These are phyloP conservation scores for Schwanniomyces etchellsii DNA, from an alignment of 1,139 yeast genomes.

Conservation along the genomic window DNA sequence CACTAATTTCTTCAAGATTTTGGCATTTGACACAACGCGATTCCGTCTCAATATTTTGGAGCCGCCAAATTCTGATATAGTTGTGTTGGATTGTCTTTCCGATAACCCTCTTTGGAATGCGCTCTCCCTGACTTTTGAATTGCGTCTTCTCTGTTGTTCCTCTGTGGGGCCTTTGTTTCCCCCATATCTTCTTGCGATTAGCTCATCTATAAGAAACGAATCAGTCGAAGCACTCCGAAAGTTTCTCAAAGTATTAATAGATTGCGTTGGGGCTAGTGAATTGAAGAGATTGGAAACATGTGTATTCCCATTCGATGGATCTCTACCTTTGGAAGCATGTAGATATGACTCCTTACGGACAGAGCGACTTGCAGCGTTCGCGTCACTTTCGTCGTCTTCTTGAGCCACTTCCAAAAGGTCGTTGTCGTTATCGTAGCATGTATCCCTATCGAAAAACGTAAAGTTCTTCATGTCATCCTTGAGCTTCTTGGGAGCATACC, in stretches of 20 bases:
- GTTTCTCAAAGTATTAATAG: constrained; percentile 26
- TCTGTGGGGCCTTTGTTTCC: too few relatives aligned
- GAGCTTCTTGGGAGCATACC: constrained; percentile 10
- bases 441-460: constrained; percentile 27
- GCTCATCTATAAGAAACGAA: constrained; percentile 28
- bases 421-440: constrained; percentile 24
- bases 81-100: too few relatives aligned
- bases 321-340: constrained; percentile 1
- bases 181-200: constrained; percentile 22
- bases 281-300: constrained; percentile 4
- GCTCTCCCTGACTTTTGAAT: too few relatives aligned
- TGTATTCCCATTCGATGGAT: constrained; percentile 2
- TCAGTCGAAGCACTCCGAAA: constrained; percentile 32
- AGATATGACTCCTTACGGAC: constrained; percentile 19
- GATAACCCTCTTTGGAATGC: too few relatives aligned
- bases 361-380: constrained; percentile 15
- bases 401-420: constrained; percentile 19
- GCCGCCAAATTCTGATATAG: too few relatives aligned
- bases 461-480: constrained; percentile 24
- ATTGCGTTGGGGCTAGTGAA: constrained; percentile 13
- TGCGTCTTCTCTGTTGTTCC: too few relatives aligned
- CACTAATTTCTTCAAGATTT: background rate
- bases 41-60: background rate
- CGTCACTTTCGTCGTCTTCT: constrained; percentile 17
- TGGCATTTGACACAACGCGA: constrained; percentile 5